Evolutionary conservation across 371 early-diverging fungal genomes (phyloP).

Genomic region (Mucor sp.): DNA sequence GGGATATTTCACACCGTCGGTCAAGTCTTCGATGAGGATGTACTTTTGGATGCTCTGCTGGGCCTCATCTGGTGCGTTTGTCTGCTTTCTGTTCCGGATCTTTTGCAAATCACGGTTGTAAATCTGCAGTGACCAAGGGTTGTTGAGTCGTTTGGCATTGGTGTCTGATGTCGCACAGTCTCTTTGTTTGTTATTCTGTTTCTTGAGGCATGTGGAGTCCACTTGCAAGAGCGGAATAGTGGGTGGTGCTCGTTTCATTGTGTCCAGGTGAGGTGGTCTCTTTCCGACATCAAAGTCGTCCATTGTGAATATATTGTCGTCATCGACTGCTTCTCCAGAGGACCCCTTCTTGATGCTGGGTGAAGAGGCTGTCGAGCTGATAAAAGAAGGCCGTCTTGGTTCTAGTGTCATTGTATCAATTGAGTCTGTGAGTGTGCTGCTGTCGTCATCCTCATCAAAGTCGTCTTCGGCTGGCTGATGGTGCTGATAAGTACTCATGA

Average conservation of each 20-base stretch:
- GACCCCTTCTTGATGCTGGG: slow-evolving; percentile 5
- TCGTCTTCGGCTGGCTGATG: not conserved
- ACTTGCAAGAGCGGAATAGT: slow-evolving; percentile 10
- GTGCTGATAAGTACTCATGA: slow-evolving; percentile 8
- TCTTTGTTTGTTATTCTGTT: slow-evolving; percentile 12
- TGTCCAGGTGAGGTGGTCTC: not conserved
- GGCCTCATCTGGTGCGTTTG: slow-evolving; percentile 17
- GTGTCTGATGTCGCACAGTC: slow-evolving; percentile 10
- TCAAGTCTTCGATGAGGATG: slow-evolving; percentile 79
- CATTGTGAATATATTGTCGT: slow-evolving; percentile 25
- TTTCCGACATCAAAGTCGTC: slow-evolving; percentile 21
- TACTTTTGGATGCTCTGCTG: slow-evolving; percentile 70
- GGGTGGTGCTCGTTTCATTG: not conserved
- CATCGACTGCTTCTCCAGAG: not conserved
- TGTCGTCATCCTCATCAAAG: slow-evolving; percentile 3
- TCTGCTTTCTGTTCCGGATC: slow-evolving; percentile 18
- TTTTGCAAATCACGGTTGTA: slow-evolving; percentile 40
- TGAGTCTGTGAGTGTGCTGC: not conserved
- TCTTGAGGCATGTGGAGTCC: slow-evolving; percentile 24
- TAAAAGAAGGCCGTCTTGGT: slow-evolving; percentile 1
- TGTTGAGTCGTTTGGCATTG: slow-evolving; percentile 4
- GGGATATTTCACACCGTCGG: slow-evolving; percentile 82
- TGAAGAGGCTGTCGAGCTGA: slow-evolving; percentile 9
- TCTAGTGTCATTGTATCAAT: not conserved
- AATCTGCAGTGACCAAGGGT: slow-evolving; percentile 47